Evolutionary conservation across 371 early-diverging fungal species (phyloP), one percentile per base, ranked within the genome.

Genomic region (Apophysomyces sp.): DNA sequence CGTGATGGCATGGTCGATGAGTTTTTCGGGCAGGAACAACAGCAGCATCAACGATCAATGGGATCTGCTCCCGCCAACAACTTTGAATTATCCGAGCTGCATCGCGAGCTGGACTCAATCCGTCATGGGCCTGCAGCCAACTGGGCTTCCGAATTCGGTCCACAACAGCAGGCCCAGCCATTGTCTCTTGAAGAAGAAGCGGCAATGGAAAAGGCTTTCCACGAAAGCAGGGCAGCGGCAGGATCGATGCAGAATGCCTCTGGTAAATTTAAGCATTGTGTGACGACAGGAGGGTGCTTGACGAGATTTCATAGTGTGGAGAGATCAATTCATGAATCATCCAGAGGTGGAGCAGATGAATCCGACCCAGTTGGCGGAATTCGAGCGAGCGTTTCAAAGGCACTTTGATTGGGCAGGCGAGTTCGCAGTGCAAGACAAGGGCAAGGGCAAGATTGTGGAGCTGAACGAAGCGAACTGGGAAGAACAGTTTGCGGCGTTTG

Each of bases 401-500:
- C 83, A 86, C 59, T 86, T 86, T 69, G 86, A 88, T 57, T 88
- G 88, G 87, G 81, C 86, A 0, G 73, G 72, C 24, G 85, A 85
- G 53, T 86, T 80, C 66, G 79, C 74, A 29, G 62, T 84, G 53
- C 77, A 79, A 32, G 79, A 72, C 30, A 86, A 85, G 58, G 56
- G 36, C 37, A 56, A 36, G 31, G 77, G 74, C 12, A 67, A 68
- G 41, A 74, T 76, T 15, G 65, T 77, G 5, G 78, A 82, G n/a
- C 31, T 72, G 30, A 68, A 44, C 55, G 62, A 81, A 44, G 73
- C 72, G 8, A 72, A 71, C 3, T 89, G 89, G 90, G 90, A 89
- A 55, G 87, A 89, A 18, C 87, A 93, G 53, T 91, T 90, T 65
- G 86, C 83, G 12, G 85, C 81, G 2, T 76, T 80, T 51, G 80